Conservation (phyloP, 2,329 filamentous ascomycete species). For the Colletotrichum endophyticum region DNA sequence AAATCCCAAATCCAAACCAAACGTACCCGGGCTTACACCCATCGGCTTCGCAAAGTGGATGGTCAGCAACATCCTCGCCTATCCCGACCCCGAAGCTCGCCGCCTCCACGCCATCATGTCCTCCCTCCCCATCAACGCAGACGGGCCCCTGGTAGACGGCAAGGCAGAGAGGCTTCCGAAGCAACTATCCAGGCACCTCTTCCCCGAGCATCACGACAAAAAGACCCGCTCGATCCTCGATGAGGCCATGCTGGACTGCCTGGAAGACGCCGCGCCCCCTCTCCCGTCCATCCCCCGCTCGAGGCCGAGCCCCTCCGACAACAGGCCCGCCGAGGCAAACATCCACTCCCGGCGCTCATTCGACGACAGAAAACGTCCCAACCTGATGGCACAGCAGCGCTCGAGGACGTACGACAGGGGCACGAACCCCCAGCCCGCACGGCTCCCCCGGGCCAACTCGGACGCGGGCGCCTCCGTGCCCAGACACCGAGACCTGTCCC, state of each 20-base stretch:
- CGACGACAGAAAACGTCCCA: background rate
- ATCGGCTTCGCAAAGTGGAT: constrained; percentile 76
- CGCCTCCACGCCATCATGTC: constrained; percentile 72
- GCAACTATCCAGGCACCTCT: constrained; percentile 74
- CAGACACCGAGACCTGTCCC: background rate
- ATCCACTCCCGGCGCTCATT: background rate
- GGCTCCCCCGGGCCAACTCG: constrained; percentile 2
- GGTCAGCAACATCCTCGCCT: constrained; percentile 73
- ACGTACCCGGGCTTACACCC: constrained; percentile 69
- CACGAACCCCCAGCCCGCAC: background rate
- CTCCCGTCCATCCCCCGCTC: background rate
- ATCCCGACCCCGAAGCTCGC: constrained; percentile 76
- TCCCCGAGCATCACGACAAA: constrained; percentile 65
- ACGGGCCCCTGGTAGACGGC: constrained; percentile 57
- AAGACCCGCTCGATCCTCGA: constrained; percentile 65
- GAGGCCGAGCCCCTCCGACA: background rate
- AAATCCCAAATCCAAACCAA: constrained; percentile 51
- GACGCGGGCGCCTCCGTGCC: background rate
- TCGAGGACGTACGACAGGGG: constrained; percentile 6
- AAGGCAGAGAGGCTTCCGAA: constrained; percentile 78
- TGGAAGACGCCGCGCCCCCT: constrained; percentile 14
- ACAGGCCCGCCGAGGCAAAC: background rate
- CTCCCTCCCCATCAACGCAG: constrained; percentile 69
- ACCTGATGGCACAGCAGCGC: background rate
- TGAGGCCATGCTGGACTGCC: constrained; percentile 58